A percentile compares a stretch with the other conserved stretches of the same genome.
Evolutionary conservation across 208 protist genomes (phyloP).

Genomic region (Wallacemonas collosoma): DNA sequence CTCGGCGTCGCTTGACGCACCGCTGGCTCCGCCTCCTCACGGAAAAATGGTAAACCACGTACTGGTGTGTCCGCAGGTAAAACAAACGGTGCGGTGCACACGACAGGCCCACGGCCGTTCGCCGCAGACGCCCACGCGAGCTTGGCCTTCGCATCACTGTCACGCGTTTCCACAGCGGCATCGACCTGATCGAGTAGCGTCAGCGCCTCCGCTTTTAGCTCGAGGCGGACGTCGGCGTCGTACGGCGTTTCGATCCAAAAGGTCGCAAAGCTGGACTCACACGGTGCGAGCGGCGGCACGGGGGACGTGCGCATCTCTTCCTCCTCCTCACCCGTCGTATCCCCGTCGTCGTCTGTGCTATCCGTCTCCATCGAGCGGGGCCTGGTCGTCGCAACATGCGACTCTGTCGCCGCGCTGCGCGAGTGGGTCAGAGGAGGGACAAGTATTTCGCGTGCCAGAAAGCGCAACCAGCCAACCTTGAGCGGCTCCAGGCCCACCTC

Average conservation of each 20-base stretch:
- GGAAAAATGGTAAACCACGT: background rate
- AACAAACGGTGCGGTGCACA: background rate
- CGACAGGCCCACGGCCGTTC: slow-evolving; percentile 3
- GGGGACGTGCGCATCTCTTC: background rate
- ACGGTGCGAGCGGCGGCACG: slow-evolving; percentile 21
- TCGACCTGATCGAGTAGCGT: slow-evolving; percentile 7
- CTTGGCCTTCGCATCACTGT: slow-evolving; percentile 20
- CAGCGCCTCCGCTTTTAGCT: slow-evolving; percentile 16
- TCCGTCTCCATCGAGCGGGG: background rate
- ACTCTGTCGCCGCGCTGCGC: background rate
- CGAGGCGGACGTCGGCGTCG: slow-evolving; percentile 12
- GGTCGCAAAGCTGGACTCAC: slow-evolving; percentile 24
- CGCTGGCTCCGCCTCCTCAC: background rate
- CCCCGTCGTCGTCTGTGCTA: background rate
- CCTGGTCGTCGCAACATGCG: background rate
- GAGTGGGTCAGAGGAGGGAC: background rate
- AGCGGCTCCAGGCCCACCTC: slow-evolving; percentile 65
- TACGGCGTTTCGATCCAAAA: slow-evolving; percentile 39
- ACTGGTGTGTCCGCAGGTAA: background rate
- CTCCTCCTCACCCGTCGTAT: background rate
- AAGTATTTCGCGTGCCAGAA: slow-evolving; percentile 51
- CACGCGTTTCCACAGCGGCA: slow-evolving; percentile 12
- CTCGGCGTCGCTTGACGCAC: background rate
- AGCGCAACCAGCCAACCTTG: slow-evolving; percentile 59
- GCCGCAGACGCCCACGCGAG: slow-evolving; percentile 17